Evolutionary conservation across 2,329 filamentous ascomycete species (phyloP), one percentile per base, ranked within the genome.

Genomic region (Fusarium sulawesiense): DNA sequence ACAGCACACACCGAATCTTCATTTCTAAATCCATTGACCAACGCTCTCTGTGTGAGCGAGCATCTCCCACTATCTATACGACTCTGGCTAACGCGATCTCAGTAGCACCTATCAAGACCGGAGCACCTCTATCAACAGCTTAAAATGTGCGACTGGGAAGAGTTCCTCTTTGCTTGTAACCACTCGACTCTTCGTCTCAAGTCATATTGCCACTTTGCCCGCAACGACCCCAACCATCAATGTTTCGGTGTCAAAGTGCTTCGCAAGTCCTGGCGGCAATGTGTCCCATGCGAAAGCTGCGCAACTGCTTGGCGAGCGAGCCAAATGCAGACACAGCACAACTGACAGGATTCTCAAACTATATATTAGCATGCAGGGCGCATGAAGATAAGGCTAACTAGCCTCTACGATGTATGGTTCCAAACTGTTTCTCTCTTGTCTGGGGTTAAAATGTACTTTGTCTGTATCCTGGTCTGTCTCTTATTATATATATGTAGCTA

Each of bases 161-260:
- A 90, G 68, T 91, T 91, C 71, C 78, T 87, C 64, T 93, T 91
- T 77, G 80, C 77, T 54, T 94, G 92, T 81, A 83, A 83, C 30
- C 91, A 93, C 80, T 84, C 83, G 7, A 80, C 82, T 18, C 79
- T 85, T 27, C 86, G 88, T 21, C 82, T 92, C 30, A 88, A 90
- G 75, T 89, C 88, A 25, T 87, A 93, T 78, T 94, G 92, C 78
- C 92, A 94, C 79, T 89, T 89, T 71, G 91, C 92, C 8, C 89
- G 92, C 62, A 93, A 92, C 76, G 89, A 93, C 72, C 88, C 88
- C 1, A 84, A 86, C 66, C 91, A 94, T 76, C 84, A 88, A 72
- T 94, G 92, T 78, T 87, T 87, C 69, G 85, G 89, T 13, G 87
- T 92, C 58, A 90, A 91, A 80, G 87, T 87, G 41, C 83, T 92